phyloP scores from a whole-genome alignment of 2,329 filamentous ascomycete genomes.

The Podosphaera xanthii region DNA sequence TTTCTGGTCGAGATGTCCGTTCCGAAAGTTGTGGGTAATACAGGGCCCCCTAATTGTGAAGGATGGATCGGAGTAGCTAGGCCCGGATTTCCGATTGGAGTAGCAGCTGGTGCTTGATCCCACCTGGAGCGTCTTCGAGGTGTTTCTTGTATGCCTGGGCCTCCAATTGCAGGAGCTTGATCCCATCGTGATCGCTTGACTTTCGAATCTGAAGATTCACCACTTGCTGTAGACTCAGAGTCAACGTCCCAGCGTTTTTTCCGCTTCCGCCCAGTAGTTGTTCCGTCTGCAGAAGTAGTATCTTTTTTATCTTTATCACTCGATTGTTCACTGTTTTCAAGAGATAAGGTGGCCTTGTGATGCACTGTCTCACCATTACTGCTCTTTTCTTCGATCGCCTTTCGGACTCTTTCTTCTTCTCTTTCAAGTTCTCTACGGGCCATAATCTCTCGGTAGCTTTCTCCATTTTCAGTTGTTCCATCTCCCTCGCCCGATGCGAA shows the following conservation, averaged over 20 bases:
- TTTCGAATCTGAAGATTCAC: constrained; percentile 31
- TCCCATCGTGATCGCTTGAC: constrained; percentile 63
- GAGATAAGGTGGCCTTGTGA: constrained; percentile 47
- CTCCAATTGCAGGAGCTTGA: constrained; percentile 42
- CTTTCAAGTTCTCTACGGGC: constrained; percentile 71
- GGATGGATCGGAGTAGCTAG: constrained; percentile 58
- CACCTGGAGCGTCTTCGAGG: constrained; percentile 65
- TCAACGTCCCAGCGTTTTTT: constrained; percentile 89
- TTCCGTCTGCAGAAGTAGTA: constrained; percentile 40
- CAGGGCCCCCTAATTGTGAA: constrained; percentile 30
- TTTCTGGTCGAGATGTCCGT: constrained; percentile 63
- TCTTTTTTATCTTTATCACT: constrained; percentile 51
- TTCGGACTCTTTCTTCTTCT: constrained; percentile 72
- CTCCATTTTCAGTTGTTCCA: constrained; percentile 43
- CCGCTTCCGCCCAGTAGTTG: constrained; percentile 46
- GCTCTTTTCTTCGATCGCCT: constrained; percentile 50
- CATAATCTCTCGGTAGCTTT: constrained; percentile 82
- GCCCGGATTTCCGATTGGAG: constrained; percentile 50
- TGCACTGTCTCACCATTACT: constrained; percentile 35
- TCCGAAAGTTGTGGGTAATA: constrained; percentile 43
- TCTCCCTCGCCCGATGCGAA: constrained; percentile 56
- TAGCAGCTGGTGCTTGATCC: constrained; percentile 73
- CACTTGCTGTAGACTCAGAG: constrained; percentile 30
- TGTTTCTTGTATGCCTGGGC: constrained; percentile 28
- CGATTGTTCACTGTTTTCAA: constrained; percentile 28